These are phyloP conservation scores for Solanum appendiculatum DNA, from an alignment of 257 asterid genomes.

Conservation along the genomic window DNA sequence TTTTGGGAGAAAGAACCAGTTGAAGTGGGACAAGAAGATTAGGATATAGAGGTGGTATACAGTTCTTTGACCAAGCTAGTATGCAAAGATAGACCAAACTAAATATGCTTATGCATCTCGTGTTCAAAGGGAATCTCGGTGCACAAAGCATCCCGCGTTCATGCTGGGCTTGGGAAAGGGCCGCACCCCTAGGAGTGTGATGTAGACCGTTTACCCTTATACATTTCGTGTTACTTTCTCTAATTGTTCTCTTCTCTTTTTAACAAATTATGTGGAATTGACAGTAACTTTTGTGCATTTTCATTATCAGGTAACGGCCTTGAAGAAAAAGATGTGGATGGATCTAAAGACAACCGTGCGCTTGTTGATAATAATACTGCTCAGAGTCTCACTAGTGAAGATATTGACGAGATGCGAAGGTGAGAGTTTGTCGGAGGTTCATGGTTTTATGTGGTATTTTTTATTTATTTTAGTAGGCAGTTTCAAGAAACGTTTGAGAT, in stretches of 20 bases:
- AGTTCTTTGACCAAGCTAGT: neutral
- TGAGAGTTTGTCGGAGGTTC: conserved; percentile 6
- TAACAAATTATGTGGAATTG: neutral
- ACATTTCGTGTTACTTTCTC: neutral
- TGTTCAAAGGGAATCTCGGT: neutral
- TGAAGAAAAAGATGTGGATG: conserved; percentile 36
- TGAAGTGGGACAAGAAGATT: neutral
- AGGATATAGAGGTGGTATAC: neutral
- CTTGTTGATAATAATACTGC: conserved; percentile 87
- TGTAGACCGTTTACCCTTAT: neutral
- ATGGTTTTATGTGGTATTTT: neutral
- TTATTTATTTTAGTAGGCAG: neutral
- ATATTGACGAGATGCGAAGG: conserved; percentile 76
- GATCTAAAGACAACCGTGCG: conserved; percentile 70
- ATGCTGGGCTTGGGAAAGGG: neutral
- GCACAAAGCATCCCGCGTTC: neutral
- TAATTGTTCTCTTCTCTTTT: neutral
- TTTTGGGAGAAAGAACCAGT: neutral
- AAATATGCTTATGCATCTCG: neutral
- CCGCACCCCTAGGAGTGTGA: neutral
- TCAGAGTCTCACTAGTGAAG: conserved; percentile 78
- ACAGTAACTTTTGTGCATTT: conserved; percentile 6
- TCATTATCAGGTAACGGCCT: conserved; percentile 35
- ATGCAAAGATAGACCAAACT: neutral
- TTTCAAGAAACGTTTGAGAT: neutral